phyloP scores from a whole-genome alignment of 768 basidiomycete species.

The Russula sp. region DNA sequence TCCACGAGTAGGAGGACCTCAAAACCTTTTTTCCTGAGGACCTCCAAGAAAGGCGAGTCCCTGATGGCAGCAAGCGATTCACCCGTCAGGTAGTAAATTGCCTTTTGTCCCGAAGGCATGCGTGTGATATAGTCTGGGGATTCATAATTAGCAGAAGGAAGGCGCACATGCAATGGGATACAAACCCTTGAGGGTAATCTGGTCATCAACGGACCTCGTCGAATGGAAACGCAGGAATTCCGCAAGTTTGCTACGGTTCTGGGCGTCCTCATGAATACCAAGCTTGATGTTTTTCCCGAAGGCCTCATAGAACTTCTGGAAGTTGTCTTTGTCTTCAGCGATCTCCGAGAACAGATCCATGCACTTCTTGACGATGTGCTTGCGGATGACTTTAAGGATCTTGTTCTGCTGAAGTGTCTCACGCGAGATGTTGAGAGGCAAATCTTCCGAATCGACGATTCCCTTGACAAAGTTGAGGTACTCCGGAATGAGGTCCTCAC shows the following conservation, averaged over 20 bases:
- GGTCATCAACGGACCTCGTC: conserved; percentile 89
- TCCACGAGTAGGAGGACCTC: conserved; percentile 97
- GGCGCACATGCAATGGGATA: conserved; percentile 16
- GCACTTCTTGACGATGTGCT: conserved; percentile 99
- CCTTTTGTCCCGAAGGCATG: conserved; percentile 98
- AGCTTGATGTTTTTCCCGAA: conserved; percentile 99
- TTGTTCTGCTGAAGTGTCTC: conserved; percentile 99
- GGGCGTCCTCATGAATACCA: conserved; percentile 98
- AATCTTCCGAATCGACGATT: conserved; percentile 99
- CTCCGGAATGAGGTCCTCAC: conserved; percentile 98
- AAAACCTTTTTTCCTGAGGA: conserved; percentile 99
- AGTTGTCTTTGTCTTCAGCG: conserved; percentile 99
- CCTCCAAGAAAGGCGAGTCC: conserved; percentile 98
- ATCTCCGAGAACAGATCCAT: conserved; percentile 89
- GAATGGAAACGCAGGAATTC: conserved; percentile 99
- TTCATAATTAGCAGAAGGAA: neutral
- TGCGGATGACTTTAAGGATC: conserved; percentile 99
- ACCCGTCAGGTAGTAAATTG: conserved; percentile 98
- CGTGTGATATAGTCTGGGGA: conserved; percentile 92
- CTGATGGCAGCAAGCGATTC: conserved; percentile 88
- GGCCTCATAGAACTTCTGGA: conserved; percentile 93
- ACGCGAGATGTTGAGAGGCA: conserved; percentile 99
- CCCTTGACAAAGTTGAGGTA: conserved; percentile 99
- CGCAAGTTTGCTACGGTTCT: conserved; percentile 98
- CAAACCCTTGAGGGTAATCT: conserved; percentile 88